Conservation (phyloP, 129 eudicot species). For the Glebionis coronaria region DNA sequence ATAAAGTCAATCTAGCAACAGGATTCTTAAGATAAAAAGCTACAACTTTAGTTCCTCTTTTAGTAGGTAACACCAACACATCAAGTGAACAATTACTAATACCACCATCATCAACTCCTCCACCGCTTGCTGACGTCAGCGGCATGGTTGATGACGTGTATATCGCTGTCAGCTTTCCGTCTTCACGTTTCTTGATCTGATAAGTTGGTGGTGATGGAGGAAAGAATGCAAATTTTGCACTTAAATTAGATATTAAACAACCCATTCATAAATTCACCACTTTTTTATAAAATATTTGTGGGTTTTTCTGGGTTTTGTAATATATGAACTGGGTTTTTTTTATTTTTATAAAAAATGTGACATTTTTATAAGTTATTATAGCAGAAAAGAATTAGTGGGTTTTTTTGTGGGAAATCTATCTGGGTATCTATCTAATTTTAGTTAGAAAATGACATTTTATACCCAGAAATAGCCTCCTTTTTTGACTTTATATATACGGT, state of each 20-base stretch:
- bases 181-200: constrained; percentile 65
- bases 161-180: constrained; percentile 57
- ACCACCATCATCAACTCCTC: constrained; percentile 41
- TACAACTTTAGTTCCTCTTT: constrained; percentile 86
- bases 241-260: constrained; percentile 63
- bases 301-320: constrained; percentile 3
- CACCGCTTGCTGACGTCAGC: constrained; percentile 26
- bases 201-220: constrained; percentile 85
- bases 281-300: not conserved
- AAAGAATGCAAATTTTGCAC: constrained; percentile 82
- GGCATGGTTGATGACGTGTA: constrained; percentile 61
- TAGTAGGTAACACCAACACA: constrained; percentile 60
- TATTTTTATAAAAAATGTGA: not conserved
- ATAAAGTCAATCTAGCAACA: constrained; percentile 69
- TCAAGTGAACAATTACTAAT: constrained; percentile 54
- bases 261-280: constrained; percentile 45
- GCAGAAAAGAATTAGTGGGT: not conserved
- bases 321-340: constrained; percentile 2
- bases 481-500: no score
- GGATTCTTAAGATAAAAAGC: constrained; percentile 84
- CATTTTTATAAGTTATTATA: not conserved
- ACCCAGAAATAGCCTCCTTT: no score
- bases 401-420: constrained; percentile 4
- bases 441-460: no score
- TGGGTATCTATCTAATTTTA: not conserved